Base-by-base conservation (phyloP, 2,329 filamentous ascomycete species). In the Fusarium longipes region DNA sequence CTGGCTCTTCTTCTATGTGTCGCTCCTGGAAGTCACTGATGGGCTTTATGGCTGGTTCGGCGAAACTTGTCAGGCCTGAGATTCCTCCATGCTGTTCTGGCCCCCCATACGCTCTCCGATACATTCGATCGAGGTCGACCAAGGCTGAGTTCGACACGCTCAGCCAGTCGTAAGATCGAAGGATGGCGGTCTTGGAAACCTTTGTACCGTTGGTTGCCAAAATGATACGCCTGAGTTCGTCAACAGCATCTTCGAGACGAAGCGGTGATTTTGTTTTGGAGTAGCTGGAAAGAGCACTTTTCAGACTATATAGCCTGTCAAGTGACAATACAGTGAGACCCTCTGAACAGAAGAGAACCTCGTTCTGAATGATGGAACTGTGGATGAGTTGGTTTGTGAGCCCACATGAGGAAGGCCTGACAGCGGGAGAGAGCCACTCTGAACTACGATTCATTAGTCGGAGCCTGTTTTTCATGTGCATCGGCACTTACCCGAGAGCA, bases 301-400 rank as follows among this genome's bases (percentile, higher is more conserved):
- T 89, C 78, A 91, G 87, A 39, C 85, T 87, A 77, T 89, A 91
- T 43, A 89, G 76, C 48, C 86, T 82, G 75, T 91, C 88, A 12
- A 90, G 81, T 0, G 86, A 82, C 15, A 89, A 74, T 9, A 91
- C 77, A 0, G 83, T 88, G 12, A 91, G 80, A 18, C 87, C 86
- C 25, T 86, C 84, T 3, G 85, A 83, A 3, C 83, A 83, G 79
- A 89, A 90, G 52, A 91, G 80, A 24, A 87, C 76, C 58, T 89
- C 85, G 72, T 89, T 87, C 69, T 91, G 89, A 38, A 78, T 72
- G 25, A 88, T 78, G 27, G 87, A 89, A 57, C 83, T 82, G 53
- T 82, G 80, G 45, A 89, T 80, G 17, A 91, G 79, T 49, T 85
- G 82, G 38, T 78, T 77, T 5, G 83, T 83, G 8, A 87, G 76